phyloP scores from a whole-genome alignment of 106 monocot genomes.

The Posidonia australis region DNA sequence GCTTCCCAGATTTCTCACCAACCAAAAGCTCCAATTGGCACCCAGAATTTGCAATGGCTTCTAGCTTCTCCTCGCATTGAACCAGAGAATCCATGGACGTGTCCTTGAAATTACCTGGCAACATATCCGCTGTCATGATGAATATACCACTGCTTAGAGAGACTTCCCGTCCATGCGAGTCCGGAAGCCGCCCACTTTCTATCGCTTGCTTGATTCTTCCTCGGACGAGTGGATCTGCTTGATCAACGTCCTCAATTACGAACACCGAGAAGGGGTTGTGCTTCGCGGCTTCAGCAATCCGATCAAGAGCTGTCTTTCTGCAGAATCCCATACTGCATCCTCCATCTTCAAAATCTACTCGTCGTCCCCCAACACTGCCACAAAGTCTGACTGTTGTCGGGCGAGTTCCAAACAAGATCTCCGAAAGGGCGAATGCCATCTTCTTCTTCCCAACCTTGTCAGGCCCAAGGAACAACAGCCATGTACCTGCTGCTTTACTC shows the following conservation, averaged over 20 bases:
- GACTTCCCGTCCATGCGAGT: slow-evolving; percentile 75
- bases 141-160: slow-evolving; percentile 53
- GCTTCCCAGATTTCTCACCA: slow-evolving; percentile 34
- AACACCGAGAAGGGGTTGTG: slow-evolving; percentile 60
- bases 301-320: slow-evolving; percentile 37
- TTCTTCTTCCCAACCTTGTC: slow-evolving; percentile 74
- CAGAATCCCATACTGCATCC: slow-evolving; percentile 20
- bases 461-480: slow-evolving; percentile 68
- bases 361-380: neutral
- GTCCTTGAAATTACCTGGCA: slow-evolving; percentile 37
- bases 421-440: slow-evolving; percentile 66
- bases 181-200: slow-evolving; percentile 52
- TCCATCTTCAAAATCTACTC: slow-evolving; percentile 7
- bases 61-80: slow-evolving; percentile 38
- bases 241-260: slow-evolving; percentile 55
- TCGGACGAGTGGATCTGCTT: slow-evolving; percentile 29
- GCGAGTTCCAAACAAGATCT: slow-evolving; percentile 37
- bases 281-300: slow-evolving; percentile 40
- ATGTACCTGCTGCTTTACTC: slow-evolving; percentile 40
- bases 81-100: slow-evolving; percentile 10
- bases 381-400: slow-evolving; percentile 26
- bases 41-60: slow-evolving; percentile 23
- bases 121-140: slow-evolving; percentile 42
- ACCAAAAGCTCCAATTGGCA: slow-evolving; percentile 52
- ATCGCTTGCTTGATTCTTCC: slow-evolving; percentile 52